phyloP scores from a whole-genome alignment of 2,329 filamentous ascomycete genomes.

The Tolypocladium amazonense region DNA sequence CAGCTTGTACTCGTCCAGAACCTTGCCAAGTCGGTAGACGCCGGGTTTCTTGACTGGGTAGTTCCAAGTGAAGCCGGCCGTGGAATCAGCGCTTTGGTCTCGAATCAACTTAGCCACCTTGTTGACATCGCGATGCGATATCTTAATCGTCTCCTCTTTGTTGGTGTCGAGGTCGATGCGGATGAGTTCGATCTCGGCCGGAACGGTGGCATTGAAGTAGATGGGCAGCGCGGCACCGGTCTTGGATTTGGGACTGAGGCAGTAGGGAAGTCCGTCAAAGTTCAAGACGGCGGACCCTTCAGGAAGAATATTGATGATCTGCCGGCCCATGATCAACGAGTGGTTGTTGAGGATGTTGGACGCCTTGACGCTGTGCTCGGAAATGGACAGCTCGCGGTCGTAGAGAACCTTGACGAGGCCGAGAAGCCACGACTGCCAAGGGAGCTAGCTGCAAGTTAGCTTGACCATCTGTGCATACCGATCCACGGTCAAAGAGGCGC shows the following conservation, averaged over 20 bases:
- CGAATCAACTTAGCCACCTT: constrained; percentile 60
- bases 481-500: background rate
- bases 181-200: constrained; percentile 78
- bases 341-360: constrained; percentile 82
- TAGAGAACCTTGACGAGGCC: constrained; percentile 72
- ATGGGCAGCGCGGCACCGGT: constrained; percentile 63
- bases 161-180: constrained; percentile 77
- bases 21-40: constrained; percentile 73
- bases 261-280: constrained; percentile 68
- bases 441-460: constrained; percentile 41
- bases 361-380: constrained; percentile 85
- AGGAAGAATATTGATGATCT: constrained; percentile 94
- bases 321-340: constrained; percentile 87
- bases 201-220: constrained; percentile 86
- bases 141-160: constrained; percentile 66
- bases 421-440: constrained; percentile 62
- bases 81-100: constrained; percentile 53
- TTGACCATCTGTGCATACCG: background rate
- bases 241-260: constrained; percentile 55
- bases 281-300: constrained; percentile 92
- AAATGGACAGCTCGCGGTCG: constrained; percentile 85
- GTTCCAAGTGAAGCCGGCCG: constrained; percentile 55
- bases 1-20: constrained; percentile 87
- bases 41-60: constrained; percentile 77
- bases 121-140: constrained; percentile 64